These are phyloP conservation scores for Phialophora expanda DNA, from an alignment of 2,329 filamentous ascomycete species.

Conservation along the genomic window DNA sequence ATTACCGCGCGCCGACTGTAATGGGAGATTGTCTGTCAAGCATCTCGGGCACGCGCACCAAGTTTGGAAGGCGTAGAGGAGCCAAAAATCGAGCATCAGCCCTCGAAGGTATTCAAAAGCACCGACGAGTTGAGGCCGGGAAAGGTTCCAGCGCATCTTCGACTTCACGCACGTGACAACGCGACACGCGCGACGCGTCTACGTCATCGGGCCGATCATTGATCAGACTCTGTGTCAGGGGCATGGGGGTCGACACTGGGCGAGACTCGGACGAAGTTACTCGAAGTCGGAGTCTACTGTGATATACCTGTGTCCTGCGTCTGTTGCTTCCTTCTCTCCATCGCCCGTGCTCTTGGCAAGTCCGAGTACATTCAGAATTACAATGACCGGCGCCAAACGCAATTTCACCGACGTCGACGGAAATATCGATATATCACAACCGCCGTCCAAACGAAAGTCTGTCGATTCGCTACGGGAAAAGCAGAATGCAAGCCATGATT, in stretches of 20 bases:
- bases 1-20: conserved; percentile 1
- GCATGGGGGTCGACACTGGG: background rate
- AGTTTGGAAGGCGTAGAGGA: background rate
- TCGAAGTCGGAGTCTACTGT: background rate
- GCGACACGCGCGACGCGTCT: background rate
- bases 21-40: background rate
- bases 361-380: background rate
- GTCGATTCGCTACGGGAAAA: background rate
- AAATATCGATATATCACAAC: conserved; percentile 9
- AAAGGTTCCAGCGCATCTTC: background rate
- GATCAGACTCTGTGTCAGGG: background rate
- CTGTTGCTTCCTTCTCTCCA: background rate
- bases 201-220: background rate
- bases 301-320: background rate
- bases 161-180: background rate
- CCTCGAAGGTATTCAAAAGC: background rate
- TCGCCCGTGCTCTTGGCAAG: background rate
- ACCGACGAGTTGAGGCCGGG: too few species aligned
- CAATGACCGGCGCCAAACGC: conserved; percentile 16
- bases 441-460: conserved; percentile 5
- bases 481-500: background rate
- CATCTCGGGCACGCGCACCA: background rate
- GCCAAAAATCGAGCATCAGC: background rate
- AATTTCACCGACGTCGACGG: conserved; percentile 14
- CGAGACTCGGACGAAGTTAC: background rate